phyloP scores from a whole-genome alignment of 148 eudicot genomes.

The Amaranthus palmeri region DNA sequence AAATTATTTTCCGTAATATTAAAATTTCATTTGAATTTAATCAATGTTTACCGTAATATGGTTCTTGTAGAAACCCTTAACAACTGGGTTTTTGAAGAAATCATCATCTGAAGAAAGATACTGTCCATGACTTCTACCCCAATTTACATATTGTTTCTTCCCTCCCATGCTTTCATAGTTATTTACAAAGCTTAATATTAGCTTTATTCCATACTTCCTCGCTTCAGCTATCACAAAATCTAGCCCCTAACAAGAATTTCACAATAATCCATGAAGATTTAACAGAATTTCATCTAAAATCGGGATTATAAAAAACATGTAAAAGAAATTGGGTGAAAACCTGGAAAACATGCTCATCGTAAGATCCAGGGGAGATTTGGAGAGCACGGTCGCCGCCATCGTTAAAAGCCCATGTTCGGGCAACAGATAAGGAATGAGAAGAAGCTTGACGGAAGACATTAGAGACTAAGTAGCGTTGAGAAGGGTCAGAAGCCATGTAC shows the following conservation, averaged over 20 bases:
- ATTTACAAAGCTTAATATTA: conserved; percentile 72
- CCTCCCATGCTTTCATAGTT: conserved; percentile 89
- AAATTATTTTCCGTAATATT: not conserved
- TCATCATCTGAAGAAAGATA: conserved; percentile 72
- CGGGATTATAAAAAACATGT: not conserved
- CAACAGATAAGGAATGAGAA: conserved; percentile 63
- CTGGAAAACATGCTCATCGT: conserved; percentile 73
- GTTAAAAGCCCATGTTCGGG: conserved; percentile 94
- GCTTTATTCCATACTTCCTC: conserved; percentile 71
- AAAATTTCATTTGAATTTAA: not conserved
- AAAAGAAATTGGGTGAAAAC: conserved; percentile 23
- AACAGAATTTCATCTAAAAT: too few species aligned
- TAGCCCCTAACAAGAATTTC: conserved; percentile 49
- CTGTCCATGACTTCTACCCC: conserved; percentile 85
- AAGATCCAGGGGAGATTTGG: conserved; percentile 81
- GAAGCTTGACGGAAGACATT: conserved; percentile 70
- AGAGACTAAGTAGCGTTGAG: conserved; percentile 62
- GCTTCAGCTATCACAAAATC: conserved; percentile 97
- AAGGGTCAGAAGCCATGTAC: conserved; percentile 77
- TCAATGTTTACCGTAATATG: conserved; percentile 52
- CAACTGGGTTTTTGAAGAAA: conserved; percentile 67
- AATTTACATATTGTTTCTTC: conserved; percentile 83
- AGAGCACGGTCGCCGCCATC: conserved; percentile 78
- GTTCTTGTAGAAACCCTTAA: conserved; percentile 77
- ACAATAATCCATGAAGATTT: not conserved